These are phyloP conservation scores for Sporothrix protearum DNA, from an alignment of 2,329 filamentous ascomycete genomes.

Conservation along the genomic window DNA sequence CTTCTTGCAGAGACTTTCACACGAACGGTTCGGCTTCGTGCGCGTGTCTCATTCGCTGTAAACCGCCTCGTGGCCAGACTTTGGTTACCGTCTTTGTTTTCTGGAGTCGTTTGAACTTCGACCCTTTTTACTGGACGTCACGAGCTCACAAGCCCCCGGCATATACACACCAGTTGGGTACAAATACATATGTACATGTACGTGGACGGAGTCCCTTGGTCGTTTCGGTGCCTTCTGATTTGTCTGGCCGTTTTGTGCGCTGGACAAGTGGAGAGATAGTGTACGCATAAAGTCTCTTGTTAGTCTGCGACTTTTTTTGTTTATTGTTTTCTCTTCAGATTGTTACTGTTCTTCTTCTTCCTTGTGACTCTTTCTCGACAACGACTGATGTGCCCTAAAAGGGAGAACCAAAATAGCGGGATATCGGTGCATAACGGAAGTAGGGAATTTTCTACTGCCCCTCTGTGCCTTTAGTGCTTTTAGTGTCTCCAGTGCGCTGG, in stretches of 20 bases:
- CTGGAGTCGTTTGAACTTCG: not conserved
- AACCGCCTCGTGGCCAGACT: not conserved
- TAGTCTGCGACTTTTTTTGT: not conserved
- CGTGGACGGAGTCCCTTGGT: not conserved
- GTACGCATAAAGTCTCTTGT: not conserved
- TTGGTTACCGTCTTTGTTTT: not conserved
- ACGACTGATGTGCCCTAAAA: not conserved
- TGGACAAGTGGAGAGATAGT: not conserved
- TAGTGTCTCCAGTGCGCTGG: not conserved
- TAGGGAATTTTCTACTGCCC: not conserved
- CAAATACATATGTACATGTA: slow-evolving; percentile 22
- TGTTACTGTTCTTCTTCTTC: not conserved
- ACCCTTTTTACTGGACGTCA: not conserved
- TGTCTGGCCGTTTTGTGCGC: slow-evolving; percentile 1
- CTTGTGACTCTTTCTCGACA: not conserved
- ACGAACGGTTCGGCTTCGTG: not conserved
- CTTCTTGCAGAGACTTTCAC: not conserved
- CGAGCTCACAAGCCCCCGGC: not conserved
- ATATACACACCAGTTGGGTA: slow-evolving; percentile 17
- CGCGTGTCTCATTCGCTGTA: slow-evolving; percentile 4
- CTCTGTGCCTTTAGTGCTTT: not conserved
- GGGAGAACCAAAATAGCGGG: not conserved
- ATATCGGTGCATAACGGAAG: not conserved
- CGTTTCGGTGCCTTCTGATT: not conserved
- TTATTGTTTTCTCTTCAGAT: not conserved